phyloP scores from a whole-genome alignment of 2,329 filamentous ascomycete species.

The Pestalotiopsis sp. region DNA sequence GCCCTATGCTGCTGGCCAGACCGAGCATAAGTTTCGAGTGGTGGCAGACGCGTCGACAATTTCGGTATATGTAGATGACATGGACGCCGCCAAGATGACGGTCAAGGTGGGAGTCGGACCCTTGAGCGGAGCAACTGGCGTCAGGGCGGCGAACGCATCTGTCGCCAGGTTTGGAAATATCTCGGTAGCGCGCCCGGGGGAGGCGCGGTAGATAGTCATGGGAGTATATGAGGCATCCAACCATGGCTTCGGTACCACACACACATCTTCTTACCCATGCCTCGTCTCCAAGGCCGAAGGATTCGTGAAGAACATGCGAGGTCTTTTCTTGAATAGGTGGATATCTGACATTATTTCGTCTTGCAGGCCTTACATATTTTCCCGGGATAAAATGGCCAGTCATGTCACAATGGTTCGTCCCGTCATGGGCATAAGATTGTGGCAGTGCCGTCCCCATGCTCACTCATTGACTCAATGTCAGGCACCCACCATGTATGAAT shows the following conservation, averaged over 20 bases:
- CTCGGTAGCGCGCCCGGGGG: background rate
- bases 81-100: background rate
- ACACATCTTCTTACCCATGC: background rate
- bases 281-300: background rate
- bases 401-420: background rate
- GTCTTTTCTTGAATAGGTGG: background rate
- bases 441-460: background rate
- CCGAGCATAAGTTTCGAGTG: slow-evolving; percentile 1
- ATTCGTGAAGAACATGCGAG: background rate
- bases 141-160: background rate
- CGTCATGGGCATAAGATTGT: background rate
- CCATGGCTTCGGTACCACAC: background rate
- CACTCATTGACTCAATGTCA: background rate
- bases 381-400: background rate
- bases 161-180: slow-evolving; percentile 5
- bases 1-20: background rate
- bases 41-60: background rate
- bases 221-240: too few species aligned
- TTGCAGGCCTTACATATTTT: background rate
- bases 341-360: background rate
- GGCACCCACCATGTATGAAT: background rate
- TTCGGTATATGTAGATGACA: background rate
- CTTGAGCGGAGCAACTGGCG: background rate
- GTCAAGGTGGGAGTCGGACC: background rate
- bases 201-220: background rate